A percentile compares a stretch with the other conserved stretches of the same genome.
Conservation (phyloP, 768 basidiomycete species). For the Phaffia australis region DNA sequence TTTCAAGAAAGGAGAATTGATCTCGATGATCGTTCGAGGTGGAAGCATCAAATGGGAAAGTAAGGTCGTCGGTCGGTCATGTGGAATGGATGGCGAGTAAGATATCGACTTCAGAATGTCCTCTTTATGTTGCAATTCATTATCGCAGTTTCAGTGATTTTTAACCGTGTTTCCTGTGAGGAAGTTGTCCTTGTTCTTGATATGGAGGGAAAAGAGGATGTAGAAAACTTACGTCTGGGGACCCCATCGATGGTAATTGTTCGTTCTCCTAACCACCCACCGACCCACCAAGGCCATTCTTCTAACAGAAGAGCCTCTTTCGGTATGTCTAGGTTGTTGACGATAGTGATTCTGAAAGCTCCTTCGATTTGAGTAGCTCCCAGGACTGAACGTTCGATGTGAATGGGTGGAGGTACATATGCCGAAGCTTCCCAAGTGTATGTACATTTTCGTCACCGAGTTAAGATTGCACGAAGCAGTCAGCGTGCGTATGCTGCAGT, state of each 20-base stretch:
- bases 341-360: constrained; percentile 55
- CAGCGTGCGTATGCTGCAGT: too few species aligned
- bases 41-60: constrained; percentile 62
- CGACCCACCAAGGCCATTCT: constrained; percentile 85
- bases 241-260: constrained; percentile 45
- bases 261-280: constrained; percentile 76
- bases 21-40: constrained; percentile 49
- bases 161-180: background rate
- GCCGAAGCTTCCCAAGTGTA: constrained; percentile 22
- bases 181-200: background rate
- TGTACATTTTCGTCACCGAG: too few species aligned
- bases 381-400: constrained; percentile 57
- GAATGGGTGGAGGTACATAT: constrained; percentile 46
- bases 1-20: constrained; percentile 67
- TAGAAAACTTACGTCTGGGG: constrained; percentile 25
- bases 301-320: constrained; percentile 64
- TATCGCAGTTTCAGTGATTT: background rate
- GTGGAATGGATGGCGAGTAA: constrained; percentile 25
- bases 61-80: constrained; percentile 53
- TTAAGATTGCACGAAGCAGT: too few species aligned
- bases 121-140: background rate
- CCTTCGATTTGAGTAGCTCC: constrained; percentile 69
- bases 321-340: constrained; percentile 47
- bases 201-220: background rate
- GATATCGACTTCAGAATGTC: constrained; percentile 13